Base-by-base conservation (phyloP, 495 filamentous ascomycete species). In the Penicillium lividum region DNA sequence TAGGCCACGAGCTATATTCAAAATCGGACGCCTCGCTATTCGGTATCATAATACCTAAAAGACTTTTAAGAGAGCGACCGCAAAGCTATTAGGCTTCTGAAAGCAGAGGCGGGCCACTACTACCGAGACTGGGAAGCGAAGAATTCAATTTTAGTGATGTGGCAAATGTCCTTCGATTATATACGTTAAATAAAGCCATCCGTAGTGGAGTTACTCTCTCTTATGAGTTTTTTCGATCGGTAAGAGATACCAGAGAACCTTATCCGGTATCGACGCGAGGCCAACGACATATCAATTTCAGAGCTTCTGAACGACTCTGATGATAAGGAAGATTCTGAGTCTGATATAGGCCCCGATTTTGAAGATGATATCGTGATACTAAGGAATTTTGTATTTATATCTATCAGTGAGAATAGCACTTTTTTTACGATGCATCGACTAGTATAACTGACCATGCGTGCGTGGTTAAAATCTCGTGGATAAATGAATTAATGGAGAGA, bases 121-220 rank as follows among this genome's bases (percentile, higher is more conserved):
- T 30, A 56, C 66, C 18, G 30, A 33, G 30, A 33, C 8, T 5
- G 5, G 4, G 30, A 33, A 33, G 30, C 30, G 5, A 33, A 30
- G 58, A 53, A 69, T 56, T 65, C n/a, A n/a, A n/a, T n/a, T n/a
- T n/a, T n/a, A n/a, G n/a, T n/a, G n/a, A 81, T 74, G n/a, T 80
- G 70, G 76, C 72, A 78, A 50, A 76, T 81, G 45, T 80, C 74
- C 28, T 83, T 82, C 55, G 69, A 80, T 13, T 47, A 78, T 57
- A 74, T 82, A 28, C 68, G 58, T 8, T 5, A 66, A 44, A 64
- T 6, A 13, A 42, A 52, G 40, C 64, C 47, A 53, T 62, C 63
- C 18, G 67, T 66, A 30, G 64, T 64, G 38, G 60, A 63, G 30
- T 53, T 70, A 7, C 56, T 74, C 27, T 74, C 69, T 30, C 54